Evolutionary conservation across 441 rosid genomes (phyloP).

Genomic region (Omphalea diandra): DNA sequence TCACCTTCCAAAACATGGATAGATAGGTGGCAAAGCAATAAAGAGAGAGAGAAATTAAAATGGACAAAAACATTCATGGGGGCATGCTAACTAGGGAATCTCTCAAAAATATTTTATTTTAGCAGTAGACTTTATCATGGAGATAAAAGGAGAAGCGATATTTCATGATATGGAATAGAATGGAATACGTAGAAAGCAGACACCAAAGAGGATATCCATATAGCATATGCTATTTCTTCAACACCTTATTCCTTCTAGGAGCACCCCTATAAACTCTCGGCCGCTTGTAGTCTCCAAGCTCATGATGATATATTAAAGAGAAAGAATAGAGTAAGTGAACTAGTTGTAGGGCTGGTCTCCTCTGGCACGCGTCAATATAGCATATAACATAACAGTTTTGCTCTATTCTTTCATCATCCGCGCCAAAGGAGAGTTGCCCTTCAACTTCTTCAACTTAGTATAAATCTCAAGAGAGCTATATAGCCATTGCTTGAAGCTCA

Average conservation of each 20-base stretch:
- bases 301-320: background rate
- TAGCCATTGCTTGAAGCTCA: too few relatives aligned
- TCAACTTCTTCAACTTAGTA: constrained; percentile 54
- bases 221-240: constrained; percentile 31
- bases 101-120: constrained; percentile 11
- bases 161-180: too few relatives aligned
- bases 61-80: too few relatives aligned
- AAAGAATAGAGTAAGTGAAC: constrained; percentile 42
- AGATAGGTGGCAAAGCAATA: background rate
- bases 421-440: constrained; percentile 98
- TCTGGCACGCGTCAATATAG: constrained; percentile 44
- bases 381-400: too few relatives aligned
- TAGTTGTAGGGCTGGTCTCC: constrained; percentile 63
- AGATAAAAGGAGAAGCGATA: too few relatives aligned
- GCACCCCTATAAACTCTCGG: too few relatives aligned
- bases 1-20: constrained; percentile 3
- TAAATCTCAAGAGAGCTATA: too few relatives aligned
- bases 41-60: background rate
- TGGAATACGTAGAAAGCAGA: constrained; percentile 36
- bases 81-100: too few relatives aligned
- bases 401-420: constrained; percentile 13
- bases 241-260: constrained; percentile 19
- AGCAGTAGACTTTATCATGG: too few relatives aligned
- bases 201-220: constrained; percentile 31
- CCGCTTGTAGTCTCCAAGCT: too few relatives aligned